These are phyloP conservation scores for Handroanthus guayacan DNA, from an alignment of 257 asterid species.

Conservation along the genomic window DNA sequence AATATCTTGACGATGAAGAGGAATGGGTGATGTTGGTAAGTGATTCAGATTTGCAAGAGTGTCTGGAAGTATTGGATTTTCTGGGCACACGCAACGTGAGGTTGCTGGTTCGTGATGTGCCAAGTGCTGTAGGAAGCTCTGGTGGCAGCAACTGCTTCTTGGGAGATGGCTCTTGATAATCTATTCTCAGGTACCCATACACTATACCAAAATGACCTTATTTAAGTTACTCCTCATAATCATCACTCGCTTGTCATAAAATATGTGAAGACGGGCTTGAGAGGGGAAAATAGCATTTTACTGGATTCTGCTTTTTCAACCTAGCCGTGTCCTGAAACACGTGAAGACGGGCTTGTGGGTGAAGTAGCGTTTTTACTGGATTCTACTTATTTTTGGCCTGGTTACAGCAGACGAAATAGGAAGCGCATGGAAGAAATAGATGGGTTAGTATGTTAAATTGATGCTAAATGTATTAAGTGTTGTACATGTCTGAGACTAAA, in stretches of 20 bases:
- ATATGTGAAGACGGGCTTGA: neutral
- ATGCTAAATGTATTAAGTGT: neutral
- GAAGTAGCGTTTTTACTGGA: neutral
- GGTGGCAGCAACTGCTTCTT: slow-evolving; percentile 74
- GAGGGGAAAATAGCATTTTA: neutral
- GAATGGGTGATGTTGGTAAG: slow-evolving; percentile 96
- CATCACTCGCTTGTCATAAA: neutral
- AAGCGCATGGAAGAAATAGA: neutral
- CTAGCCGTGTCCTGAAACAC: no score
- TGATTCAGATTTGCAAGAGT: slow-evolving; percentile 84
- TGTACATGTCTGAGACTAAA: slow-evolving; percentile 20
- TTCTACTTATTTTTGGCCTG: no score
- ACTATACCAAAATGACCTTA: neutral
- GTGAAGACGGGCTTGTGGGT: neutral
- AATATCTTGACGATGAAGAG: slow-evolving; percentile 87
- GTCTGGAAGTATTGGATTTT: slow-evolving; percentile 66
- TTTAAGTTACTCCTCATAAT: neutral
- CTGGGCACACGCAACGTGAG: slow-evolving; percentile 60
- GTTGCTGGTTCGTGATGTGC: slow-evolving; percentile 68
- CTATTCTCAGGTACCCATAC: neutral
- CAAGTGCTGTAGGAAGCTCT: slow-evolving; percentile 71
- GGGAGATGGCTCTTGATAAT: slow-evolving; percentile 48
- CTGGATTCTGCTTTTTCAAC: no score
- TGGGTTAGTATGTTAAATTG: neutral
- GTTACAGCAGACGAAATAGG: neutral